phyloP scores from a whole-genome alignment of 768 basidiomycete genomes.

The Scleroderma citrinum region DNA sequence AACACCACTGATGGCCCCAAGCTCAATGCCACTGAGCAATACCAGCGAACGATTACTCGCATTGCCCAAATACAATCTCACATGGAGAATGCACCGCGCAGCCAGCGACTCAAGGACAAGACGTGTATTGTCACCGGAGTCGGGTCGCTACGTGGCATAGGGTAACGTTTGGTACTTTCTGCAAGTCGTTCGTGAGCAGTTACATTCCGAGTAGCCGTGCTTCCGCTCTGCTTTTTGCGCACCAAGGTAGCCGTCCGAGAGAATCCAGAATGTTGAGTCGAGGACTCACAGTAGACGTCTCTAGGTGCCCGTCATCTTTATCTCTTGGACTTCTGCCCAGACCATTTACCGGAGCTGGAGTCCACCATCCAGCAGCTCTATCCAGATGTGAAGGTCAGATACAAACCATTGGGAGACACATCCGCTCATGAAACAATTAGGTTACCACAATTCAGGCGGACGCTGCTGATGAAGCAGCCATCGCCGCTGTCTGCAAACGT shows the following conservation, averaged over 20 bases:
- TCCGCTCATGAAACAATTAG: constrained; percentile 36
- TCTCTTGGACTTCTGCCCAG: constrained; percentile 63
- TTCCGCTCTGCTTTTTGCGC: constrained; percentile 65
- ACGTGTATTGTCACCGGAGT: constrained; percentile 88
- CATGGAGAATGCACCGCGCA: constrained; percentile 46
- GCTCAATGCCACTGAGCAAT: constrained; percentile 41
- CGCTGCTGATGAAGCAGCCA: constrained; percentile 71
- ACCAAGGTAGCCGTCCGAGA: constrained; percentile 55
- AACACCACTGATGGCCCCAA: constrained; percentile 8
- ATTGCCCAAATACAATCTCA: constrained; percentile 66
- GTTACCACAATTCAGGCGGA: constrained; percentile 76
- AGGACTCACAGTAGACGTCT: constrained; percentile 1
- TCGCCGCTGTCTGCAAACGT: constrained; percentile 61
- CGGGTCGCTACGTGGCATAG: constrained; percentile 83
- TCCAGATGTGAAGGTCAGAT: constrained; percentile 68
- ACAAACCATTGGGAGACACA: neutral
- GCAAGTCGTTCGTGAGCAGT: constrained; percentile 1
- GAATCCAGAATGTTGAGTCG: constrained; percentile 1
- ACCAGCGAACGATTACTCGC: constrained; percentile 57
- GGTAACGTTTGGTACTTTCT: constrained; percentile 39
- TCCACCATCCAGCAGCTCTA: constrained; percentile 60
- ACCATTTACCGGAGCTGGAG: constrained; percentile 67
- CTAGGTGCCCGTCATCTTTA: constrained; percentile 75
- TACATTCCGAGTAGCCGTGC: constrained; percentile 48
- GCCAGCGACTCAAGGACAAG: constrained; percentile 60